These are phyloP conservation scores for Monosporascus sp. DNA, from an alignment of 2,329 filamentous ascomycete genomes.

Conservation along the genomic window DNA sequence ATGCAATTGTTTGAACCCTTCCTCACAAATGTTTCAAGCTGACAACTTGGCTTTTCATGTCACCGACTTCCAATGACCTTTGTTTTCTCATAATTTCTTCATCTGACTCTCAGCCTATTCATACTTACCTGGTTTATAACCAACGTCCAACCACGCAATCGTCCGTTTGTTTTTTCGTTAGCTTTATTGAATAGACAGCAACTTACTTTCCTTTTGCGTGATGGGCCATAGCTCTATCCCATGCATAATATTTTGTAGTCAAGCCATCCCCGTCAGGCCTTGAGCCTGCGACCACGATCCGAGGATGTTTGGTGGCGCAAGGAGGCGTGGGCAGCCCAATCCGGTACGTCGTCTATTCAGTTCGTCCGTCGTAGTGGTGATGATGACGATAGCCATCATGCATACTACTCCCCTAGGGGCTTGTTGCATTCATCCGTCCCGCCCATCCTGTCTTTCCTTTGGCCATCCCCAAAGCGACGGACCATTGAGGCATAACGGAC, in stretches of 20 bases:
- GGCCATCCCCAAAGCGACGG: not conserved
- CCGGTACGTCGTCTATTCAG: conserved; percentile 36
- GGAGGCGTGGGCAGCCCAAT: conserved; percentile 42
- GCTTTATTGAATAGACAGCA: not conserved
- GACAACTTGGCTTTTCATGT: too few species aligned
- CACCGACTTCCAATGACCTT: too few species aligned
- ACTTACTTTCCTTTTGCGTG: conserved; percentile 1
- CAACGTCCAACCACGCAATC: too few species aligned
- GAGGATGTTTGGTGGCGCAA: conserved; percentile 46
- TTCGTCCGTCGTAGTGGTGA: too few species aligned
- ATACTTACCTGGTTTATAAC: too few species aligned
- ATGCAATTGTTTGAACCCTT: too few species aligned
- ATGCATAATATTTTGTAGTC: conserved; percentile 19
- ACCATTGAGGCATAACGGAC: conserved; percentile 2
- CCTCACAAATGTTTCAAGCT: too few species aligned
- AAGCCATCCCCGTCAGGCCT: conserved; percentile 9
- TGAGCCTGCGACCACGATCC: conserved; percentile 14
- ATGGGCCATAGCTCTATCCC: conserved; percentile 10
- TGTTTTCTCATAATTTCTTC: too few species aligned
- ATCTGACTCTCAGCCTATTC: too few species aligned
- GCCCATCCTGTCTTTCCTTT: conserved; percentile 12
- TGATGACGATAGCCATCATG: too few species aligned
- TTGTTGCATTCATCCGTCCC: conserved; percentile 10
- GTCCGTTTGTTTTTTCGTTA: not conserved
- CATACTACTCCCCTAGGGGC: too few species aligned